Conservation (phyloP, 2,329 filamentous ascomycete species). For the Ophiostoma triangulosporum region DNA sequence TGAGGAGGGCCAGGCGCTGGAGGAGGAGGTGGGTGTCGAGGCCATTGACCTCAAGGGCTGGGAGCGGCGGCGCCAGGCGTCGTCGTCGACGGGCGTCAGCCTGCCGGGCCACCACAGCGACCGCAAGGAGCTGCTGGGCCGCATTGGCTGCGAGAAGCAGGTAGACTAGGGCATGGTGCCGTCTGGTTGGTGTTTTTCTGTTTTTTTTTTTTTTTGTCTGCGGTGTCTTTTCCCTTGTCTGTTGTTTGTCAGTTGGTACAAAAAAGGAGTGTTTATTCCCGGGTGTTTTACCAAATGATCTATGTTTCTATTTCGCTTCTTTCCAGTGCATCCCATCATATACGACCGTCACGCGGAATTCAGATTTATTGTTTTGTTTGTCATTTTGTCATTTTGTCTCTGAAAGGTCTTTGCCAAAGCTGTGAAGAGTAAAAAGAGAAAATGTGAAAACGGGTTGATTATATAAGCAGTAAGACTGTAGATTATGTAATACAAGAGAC, state of each 20-base stretch:
- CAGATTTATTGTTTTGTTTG: background rate
- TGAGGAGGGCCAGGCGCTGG: slow-evolving; percentile 43
- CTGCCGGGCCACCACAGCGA: slow-evolving; percentile 59
- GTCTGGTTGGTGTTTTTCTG: background rate
- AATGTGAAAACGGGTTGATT: too few species aligned
- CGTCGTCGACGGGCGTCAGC: slow-evolving; percentile 45
- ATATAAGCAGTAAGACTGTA: too few species aligned
- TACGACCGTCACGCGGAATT: background rate
- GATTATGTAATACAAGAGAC: too few species aligned
- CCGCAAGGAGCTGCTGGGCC: slow-evolving; percentile 65
- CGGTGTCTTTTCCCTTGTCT: background rate
- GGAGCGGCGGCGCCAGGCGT: slow-evolving; percentile 40
- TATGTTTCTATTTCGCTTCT: background rate
- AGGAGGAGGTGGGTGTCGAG: slow-evolving; percentile 66
- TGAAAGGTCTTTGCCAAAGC: too few species aligned
- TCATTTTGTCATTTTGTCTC: background rate
- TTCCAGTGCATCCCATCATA: background rate
- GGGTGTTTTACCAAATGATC: background rate
- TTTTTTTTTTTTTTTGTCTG: background rate
- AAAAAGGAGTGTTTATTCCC: background rate
- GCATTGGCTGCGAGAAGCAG: slow-evolving; percentile 74
- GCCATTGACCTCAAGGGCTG: slow-evolving; percentile 52
- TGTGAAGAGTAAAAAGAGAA: too few species aligned
- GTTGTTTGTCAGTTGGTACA: background rate
- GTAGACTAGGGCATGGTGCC: slow-evolving; percentile 34